These are phyloP conservation scores for Boletus barrowsii DNA, from an alignment of 768 basidiomycete species.

Conservation along the genomic window DNA sequence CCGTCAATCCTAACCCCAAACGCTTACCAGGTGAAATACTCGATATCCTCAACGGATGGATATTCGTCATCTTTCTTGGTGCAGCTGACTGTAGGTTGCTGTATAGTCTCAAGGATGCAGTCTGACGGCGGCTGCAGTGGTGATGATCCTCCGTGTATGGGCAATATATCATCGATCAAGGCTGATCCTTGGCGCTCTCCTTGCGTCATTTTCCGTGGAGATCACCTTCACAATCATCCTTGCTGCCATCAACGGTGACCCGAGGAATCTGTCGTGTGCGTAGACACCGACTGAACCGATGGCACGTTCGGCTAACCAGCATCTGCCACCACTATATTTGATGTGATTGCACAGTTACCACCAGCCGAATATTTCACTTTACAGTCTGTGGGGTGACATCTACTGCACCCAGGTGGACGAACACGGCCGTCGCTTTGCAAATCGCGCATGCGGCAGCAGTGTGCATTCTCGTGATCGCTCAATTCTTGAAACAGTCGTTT, in stretches of 20 bases:
- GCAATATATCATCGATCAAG: background rate
- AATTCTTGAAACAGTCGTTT: background rate
- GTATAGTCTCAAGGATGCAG: no score
- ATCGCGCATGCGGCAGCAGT: background rate
- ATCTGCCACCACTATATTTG: background rate
- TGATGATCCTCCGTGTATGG: conserved; percentile 4
- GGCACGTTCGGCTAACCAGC: background rate
- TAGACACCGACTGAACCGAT: background rate
- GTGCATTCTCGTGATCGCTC: background rate
- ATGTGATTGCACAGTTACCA: background rate
- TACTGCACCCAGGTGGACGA: background rate
- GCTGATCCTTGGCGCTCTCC: background rate
- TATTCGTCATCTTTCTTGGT: background rate
- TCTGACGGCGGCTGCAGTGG: background rate
- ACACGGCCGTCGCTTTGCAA: background rate
- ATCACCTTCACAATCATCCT: background rate
- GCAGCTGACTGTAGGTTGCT: conserved; percentile 6
- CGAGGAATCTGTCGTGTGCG: background rate
- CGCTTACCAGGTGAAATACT: background rate
- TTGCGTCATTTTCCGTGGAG: background rate
- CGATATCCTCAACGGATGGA: background rate
- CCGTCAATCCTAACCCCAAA: background rate
- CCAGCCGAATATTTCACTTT: background rate
- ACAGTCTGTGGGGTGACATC: no score
- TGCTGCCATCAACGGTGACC: background rate